Conservation (phyloP, 1,139 yeast species). For the Yamadazyma diospyri region DNA sequence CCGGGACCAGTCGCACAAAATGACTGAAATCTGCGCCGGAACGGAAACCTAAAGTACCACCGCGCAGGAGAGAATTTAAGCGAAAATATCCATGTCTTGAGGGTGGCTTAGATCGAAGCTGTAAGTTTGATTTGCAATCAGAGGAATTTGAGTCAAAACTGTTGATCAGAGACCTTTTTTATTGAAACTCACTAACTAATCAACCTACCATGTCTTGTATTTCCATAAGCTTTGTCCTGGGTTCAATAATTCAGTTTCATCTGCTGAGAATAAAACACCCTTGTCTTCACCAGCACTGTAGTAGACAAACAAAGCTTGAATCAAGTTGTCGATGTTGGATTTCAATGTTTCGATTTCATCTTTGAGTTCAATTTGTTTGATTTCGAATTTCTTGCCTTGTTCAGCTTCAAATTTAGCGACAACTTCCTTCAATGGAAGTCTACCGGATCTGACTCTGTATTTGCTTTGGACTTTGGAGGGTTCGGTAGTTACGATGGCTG, state of each 20-base stretch:
- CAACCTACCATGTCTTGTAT: slow-evolving; percentile 33
- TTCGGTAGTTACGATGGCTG: slow-evolving; percentile 35
- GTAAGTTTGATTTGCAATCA: too few relatives aligned
- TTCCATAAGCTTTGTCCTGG: slow-evolving; percentile 52
- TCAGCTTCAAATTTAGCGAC: slow-evolving; percentile 40
- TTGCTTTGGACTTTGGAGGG: slow-evolving; percentile 41
- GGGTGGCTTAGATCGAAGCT: too few relatives aligned
- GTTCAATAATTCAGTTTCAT: slow-evolving; percentile 51
- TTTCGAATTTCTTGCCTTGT: slow-evolving; percentile 16
- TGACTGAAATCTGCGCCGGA: too few relatives aligned
- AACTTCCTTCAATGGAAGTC: slow-evolving; percentile 34
- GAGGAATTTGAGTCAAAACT: too few relatives aligned
- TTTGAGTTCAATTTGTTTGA: background rate
- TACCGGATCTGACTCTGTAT: slow-evolving; percentile 44
- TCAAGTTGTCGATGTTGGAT: background rate
- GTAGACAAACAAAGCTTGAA: slow-evolving; percentile 1
- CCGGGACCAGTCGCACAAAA: too few relatives aligned
- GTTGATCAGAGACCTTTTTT: too few relatives aligned
- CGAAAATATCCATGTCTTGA: too few relatives aligned
- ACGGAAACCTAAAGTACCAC: too few relatives aligned
- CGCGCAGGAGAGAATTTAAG: too few relatives aligned
- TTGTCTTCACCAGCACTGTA: slow-evolving; percentile 30
- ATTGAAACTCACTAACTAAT: too few relatives aligned
- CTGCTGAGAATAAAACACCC: slow-evolving; percentile 30
- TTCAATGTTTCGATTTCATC: background rate